Evolutionary conservation across 148 eudicot genomes (phyloP).

Genomic region (Silene latifolia): DNA sequence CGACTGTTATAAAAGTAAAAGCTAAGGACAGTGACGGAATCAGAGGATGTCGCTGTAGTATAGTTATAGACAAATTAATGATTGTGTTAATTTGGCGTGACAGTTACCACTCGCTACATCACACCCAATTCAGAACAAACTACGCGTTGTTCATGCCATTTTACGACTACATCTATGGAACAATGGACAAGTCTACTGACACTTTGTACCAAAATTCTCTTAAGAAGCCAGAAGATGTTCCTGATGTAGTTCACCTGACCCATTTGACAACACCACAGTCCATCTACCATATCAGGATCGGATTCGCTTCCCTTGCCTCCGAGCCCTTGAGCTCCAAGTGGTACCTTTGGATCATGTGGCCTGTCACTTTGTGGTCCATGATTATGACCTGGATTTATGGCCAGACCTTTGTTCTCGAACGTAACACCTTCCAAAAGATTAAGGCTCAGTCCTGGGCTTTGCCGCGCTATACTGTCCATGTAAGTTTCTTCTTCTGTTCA

Average conservation of each 20-base stretch:
- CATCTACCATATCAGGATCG: constrained; percentile 62
- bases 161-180: constrained; percentile 68
- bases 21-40: too few species aligned
- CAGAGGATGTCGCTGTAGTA: too few species aligned
- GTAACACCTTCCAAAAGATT: constrained; percentile 48
- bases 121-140: constrained; percentile 79
- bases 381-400: constrained; percentile 49
- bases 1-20: too few species aligned
- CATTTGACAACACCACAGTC: constrained; percentile 83
- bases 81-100: background rate
- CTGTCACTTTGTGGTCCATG: constrained; percentile 61
- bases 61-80: too few species aligned
- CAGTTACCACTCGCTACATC: constrained; percentile 84
- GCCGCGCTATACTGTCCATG: constrained; percentile 61
- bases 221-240: constrained; percentile 36
- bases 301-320: constrained; percentile 64
- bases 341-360: constrained; percentile 72
- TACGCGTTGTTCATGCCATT: constrained; percentile 85
- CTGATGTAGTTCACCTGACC: constrained; percentile 67
- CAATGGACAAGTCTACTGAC: constrained; percentile 54
- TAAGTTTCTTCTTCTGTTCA: constrained; percentile 14
- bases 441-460: constrained; percentile 66
- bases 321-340: constrained; percentile 56
- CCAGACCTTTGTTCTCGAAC: constrained; percentile 47
- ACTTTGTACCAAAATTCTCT: constrained; percentile 50